Evolutionary conservation across 352 stramenopile genomes (phyloP).

Genomic region (Pythium inflatum): DNA sequence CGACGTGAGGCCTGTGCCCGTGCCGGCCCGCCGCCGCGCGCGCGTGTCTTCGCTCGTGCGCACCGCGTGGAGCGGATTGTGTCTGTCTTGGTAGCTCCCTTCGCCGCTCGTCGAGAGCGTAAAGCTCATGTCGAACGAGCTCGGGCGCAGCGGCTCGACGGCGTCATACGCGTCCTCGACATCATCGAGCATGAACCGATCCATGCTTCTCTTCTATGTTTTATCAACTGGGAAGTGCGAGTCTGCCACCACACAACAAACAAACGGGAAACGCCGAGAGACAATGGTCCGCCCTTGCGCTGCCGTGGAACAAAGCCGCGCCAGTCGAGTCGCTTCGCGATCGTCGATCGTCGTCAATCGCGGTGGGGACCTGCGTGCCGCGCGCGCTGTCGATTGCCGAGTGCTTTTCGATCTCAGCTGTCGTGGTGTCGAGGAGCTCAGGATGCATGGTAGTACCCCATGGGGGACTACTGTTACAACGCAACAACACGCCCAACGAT

Average conservation of each 20-base stretch:
- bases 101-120: constrained; percentile 55
- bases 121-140: constrained; percentile 90
- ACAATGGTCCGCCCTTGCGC: too few relatives aligned
- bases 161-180: constrained; percentile 81
- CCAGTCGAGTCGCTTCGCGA: too few relatives aligned
- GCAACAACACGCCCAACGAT: constrained; percentile 1
- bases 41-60: constrained; percentile 26
- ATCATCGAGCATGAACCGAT: constrained; percentile 81
- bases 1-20: constrained; percentile 26
- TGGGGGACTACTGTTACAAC: constrained; percentile 9
- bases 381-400: constrained; percentile 3
- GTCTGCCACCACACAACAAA: too few relatives aligned
- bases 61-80: constrained; percentile 28
- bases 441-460: constrained; percentile 9
- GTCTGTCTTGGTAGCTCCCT: constrained; percentile 27
- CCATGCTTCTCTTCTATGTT: constrained; percentile 63
- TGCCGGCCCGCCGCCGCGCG: constrained; percentile 28
- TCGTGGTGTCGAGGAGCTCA: neutral
- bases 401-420: constrained; percentile 14
- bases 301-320: too few relatives aligned
- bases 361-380: too few relatives aligned
- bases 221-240: too few relatives aligned
- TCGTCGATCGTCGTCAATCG: too few relatives aligned
- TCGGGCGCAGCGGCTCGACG: constrained; percentile 84
- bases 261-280: too few relatives aligned